Base-by-base conservation (phyloP, 1,284 basidiomycete genomes). In the Cystobasidium slooffiae region DNA sequence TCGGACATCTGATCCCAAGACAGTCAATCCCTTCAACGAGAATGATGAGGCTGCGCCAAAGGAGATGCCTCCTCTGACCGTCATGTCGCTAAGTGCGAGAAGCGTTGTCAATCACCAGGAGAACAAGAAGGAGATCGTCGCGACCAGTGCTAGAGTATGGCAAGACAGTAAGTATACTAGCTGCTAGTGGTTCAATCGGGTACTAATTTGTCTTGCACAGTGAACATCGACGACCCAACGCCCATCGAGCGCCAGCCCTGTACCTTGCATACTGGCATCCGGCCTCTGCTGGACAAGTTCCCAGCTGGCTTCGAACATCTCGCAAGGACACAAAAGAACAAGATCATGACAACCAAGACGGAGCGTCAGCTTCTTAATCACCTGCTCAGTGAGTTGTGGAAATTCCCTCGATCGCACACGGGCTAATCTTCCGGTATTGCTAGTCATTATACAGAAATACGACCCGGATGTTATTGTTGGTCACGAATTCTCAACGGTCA, bases 381-480 rank as follows among this genome's bases (percentile, higher is more conserved):
- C 74, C 84, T 97, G 6, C 86, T 99, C 3, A 86, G 91, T 89
- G 81, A 61, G 85, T 81, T 4, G 39, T 65, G 39, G 14, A 20
- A 12, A 22, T 58, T 75, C 49, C 44, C 53, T 24, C 31, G 31
- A 31, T 7, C 37, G 41, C 41, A 53, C 37, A 41, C 22, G 20
- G 4, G 52, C 67, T 56, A 24, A 59, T 58, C 6, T 9, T 10
- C 20, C 14, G 24, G 18, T 24, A 55, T 24, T 47, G 1, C 6
- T 76, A 93, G 94, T 88, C 56, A 88, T 90, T 7, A 87, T 98
- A 44, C 88, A 92, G 81, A 90, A 90, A 79, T 87, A 91, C 37
- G 97, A 99, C 80, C 95, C 97, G 0, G 97, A 99, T 81, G 89
- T 98, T 44, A 89, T 99, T 65, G 87, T 99, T 43, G 94, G 96